These are phyloP conservation scores for Globisporangium nagaii DNA, from an alignment of 352 stramenopile genomes.

Conservation along the genomic window DNA sequence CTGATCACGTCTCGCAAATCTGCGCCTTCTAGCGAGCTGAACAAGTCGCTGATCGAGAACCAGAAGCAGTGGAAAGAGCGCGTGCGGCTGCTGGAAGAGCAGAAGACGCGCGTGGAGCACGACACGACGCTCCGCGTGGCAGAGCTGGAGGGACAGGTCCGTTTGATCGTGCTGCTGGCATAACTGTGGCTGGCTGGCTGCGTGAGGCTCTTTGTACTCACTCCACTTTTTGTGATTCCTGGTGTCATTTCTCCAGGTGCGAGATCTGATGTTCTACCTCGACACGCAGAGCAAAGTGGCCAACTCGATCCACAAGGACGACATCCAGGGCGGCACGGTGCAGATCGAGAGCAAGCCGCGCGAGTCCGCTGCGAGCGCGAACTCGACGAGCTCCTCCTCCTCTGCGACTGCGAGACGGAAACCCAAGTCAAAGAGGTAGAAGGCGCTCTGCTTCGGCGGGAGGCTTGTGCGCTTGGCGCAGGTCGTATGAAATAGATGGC, in stretches of 20 bases:
- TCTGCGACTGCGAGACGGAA: conserved; percentile 11
- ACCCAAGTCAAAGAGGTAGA: conserved; percentile 15
- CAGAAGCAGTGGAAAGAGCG: conserved; percentile 87
- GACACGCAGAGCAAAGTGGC: conserved; percentile 86
- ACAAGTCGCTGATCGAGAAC: conserved; percentile 86
- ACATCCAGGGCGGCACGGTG: conserved; percentile 79
- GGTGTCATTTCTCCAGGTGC: conserved; percentile 21
- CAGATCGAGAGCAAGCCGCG: conserved; percentile 48
- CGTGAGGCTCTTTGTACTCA: neutral
- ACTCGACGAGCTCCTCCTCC: neutral
- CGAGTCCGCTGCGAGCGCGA: conserved; percentile 11
- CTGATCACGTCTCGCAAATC: too few species aligned
- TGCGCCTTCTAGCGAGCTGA: conserved; percentile 78
- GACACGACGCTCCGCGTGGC: conserved; percentile 58
- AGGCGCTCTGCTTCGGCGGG: too few species aligned
- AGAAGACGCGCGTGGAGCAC: conserved; percentile 49
- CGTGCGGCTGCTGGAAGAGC: conserved; percentile 59
- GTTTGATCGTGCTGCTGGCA: neutral
- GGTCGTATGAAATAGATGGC: too few species aligned
- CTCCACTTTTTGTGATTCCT: neutral
- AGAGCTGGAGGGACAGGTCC: conserved; percentile 78
- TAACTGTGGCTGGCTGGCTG: too few species aligned
- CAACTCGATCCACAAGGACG: conserved; percentile 66
- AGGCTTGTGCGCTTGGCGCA: too few species aligned
- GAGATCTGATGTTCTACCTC: conserved; percentile 89